phyloP scores from a whole-genome alignment of 805 yeast genomes.

The Wickerhamiella lipophila region DNA sequence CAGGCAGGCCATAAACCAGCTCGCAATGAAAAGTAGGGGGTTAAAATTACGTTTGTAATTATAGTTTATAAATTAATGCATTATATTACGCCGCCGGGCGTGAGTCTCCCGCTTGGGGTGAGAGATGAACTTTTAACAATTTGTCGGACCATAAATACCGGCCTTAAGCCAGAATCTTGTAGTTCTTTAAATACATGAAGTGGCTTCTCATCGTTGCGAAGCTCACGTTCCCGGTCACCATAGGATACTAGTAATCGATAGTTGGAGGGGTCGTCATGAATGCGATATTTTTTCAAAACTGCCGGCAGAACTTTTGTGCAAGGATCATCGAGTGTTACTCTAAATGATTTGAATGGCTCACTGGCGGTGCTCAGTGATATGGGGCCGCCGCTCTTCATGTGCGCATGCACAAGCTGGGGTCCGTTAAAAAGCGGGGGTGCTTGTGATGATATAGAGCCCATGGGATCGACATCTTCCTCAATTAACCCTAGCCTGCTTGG shows the following conservation, averaged over 20 bases:
- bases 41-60: no score
- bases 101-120: slow-evolving; percentile 7
- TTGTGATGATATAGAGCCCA: slow-evolving; percentile 16
- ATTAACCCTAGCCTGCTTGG: slow-evolving; percentile 2
- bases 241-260: slow-evolving; percentile 82
- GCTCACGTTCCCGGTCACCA: slow-evolving; percentile 76
- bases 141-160: slow-evolving; percentile 84
- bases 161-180: slow-evolving; percentile 73
- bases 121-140: slow-evolving; percentile 30
- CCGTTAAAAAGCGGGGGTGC: slow-evolving; percentile 13
- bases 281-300: slow-evolving; percentile 74
- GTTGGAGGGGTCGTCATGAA: slow-evolving; percentile 73
- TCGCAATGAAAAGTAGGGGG: not conserved
- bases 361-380: slow-evolving; percentile 16
- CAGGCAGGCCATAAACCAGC: not conserved
- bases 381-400: slow-evolving; percentile 8
- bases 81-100: slow-evolving; percentile 11
- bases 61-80: not conserved
- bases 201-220: slow-evolving; percentile 79
- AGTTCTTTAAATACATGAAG: slow-evolving; percentile 73
- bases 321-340: slow-evolving; percentile 84
- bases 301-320: slow-evolving; percentile 77
- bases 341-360: slow-evolving; percentile 63
- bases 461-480: slow-evolving; percentile 7
- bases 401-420: slow-evolving; percentile 9